phyloP scores from a whole-genome alignment of 768 basidiomycete genomes.

The Omphalotus guepiniiformis region DNA sequence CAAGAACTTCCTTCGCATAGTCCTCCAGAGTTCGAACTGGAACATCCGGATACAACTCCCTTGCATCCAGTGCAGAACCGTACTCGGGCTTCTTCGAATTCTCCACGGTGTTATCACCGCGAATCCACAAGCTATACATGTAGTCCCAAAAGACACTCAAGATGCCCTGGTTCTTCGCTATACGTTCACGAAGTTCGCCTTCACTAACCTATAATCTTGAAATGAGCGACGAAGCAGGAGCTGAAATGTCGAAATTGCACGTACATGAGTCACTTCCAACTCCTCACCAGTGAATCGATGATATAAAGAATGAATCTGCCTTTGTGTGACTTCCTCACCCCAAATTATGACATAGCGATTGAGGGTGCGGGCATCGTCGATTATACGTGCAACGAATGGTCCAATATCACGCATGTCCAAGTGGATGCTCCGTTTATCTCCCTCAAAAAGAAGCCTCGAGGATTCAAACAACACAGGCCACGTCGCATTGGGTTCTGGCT shows the following conservation, averaged over 20 bases:
- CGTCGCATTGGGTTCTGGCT: background rate
- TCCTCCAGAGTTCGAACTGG: slow-evolving; percentile 16
- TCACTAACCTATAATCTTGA: background rate
- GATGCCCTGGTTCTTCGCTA: background rate
- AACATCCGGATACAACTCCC: slow-evolving; percentile 26
- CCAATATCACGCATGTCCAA: slow-evolving; percentile 24
- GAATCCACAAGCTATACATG: slow-evolving; percentile 19
- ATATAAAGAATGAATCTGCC: slow-evolving; percentile 18
- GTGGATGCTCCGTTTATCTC: slow-evolving; percentile 16
- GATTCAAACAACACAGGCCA: background rate
- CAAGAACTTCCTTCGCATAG: slow-evolving; percentile 16
- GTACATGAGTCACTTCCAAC: slow-evolving; percentile 1
- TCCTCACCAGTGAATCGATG: slow-evolving; percentile 21
- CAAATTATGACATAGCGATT: slow-evolving; percentile 25
- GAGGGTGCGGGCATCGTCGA: slow-evolving; percentile 26
- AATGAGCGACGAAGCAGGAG: background rate
- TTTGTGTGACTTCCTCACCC: slow-evolving; percentile 21
- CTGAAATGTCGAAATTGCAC: background rate
- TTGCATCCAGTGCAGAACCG: slow-evolving; percentile 23
- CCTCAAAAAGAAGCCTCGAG: background rate
- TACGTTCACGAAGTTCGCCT: too few relatives aligned
- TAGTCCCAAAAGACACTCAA: slow-evolving; percentile 14
- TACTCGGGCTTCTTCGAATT: slow-evolving; percentile 17
- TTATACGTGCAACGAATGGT: slow-evolving; percentile 23
- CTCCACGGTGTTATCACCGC: slow-evolving; percentile 25